These are phyloP conservation scores for Camellia oleifera DNA, from an alignment of 179 eudicot species.

Conservation along the genomic window DNA sequence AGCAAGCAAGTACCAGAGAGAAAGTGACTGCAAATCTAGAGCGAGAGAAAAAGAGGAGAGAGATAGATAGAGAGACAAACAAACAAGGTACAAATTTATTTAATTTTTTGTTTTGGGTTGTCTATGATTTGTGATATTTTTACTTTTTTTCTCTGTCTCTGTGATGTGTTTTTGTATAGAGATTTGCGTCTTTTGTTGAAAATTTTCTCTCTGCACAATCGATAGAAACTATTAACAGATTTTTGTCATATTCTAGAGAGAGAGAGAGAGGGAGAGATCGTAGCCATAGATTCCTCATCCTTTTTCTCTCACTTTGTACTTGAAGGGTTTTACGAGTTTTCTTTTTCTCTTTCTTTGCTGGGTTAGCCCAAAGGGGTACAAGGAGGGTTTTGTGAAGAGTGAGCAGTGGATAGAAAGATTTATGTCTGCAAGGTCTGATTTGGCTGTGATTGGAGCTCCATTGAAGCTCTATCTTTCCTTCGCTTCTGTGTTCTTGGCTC, in stretches of 20 bases:
- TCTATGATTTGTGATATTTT: neutral
- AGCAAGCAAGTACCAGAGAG: neutral
- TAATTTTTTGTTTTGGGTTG: neutral
- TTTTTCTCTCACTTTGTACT: neutral
- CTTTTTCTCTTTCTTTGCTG: neutral
- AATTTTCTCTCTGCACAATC: neutral
- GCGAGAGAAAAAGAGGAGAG: neutral
- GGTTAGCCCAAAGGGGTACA: neutral
- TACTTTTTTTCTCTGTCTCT: neutral
- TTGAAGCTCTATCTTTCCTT: slow-evolving; percentile 44
- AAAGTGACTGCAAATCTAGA: neutral
- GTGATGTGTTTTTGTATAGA: neutral
- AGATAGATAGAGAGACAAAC: neutral
- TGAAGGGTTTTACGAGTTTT: slow-evolving; percentile 9
- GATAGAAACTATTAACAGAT: neutral
- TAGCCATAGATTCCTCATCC: slow-evolving; percentile 14
- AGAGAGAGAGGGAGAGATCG: slow-evolving; percentile 9
- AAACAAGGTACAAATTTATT: slow-evolving; percentile 7
- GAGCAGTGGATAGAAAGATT: slow-evolving; percentile 13
- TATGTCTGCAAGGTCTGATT: slow-evolving; percentile 55
- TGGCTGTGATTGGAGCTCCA: slow-evolving; percentile 45
- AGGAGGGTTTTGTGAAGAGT: slow-evolving; percentile 8
- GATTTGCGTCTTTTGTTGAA: neutral
- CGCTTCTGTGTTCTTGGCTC: neutral
- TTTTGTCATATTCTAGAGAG: slow-evolving; percentile 19